Evolutionary conservation across 306 rosid genomes (phyloP), one percentile per base, ranked within the genome.

Genomic region (Benincasa hispida): DNA sequence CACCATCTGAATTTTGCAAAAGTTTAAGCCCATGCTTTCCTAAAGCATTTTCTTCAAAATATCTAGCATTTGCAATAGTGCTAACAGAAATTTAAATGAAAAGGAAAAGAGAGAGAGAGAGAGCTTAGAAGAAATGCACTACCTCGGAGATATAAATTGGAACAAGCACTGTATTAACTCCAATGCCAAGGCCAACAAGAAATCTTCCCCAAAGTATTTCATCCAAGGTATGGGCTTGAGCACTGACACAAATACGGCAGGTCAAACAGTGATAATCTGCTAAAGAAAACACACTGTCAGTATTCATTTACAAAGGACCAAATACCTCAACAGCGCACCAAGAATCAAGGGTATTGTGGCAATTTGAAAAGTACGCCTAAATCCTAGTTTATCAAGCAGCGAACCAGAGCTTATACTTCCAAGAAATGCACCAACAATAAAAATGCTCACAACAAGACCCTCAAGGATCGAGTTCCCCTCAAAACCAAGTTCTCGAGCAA

Each of bases 151-250:
- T 88, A 79, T 90, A 92, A 60, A 92, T 83, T 51, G 98, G 98
- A 77, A 91, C 91, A 82, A 93, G 98, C 81, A 91, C 95, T 0
- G 95, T 88, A 73, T 89, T 87, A 60, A 93, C 98, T 74, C 98
- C 98, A 42, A 93, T 91, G 80, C 98, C 98, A 75, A 93, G 88
- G 79, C 95, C 98, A 85, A 93, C 98, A 78, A 93, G 95, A 93
- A 93, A 89, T 75, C 98, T 89, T 82, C 98, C 98, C 85, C 79
- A 82, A 81, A 91, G 89, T 65, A 93, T 50, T 82, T 88, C 97
- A 83, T 89, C 85, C 84, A 93, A 83, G 51, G 95, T 83, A 66
- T 86, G 89, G 1, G 98, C 97, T 77, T 89, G 87, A 55, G 97
- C 97, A 81, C 97, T 93, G 85, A 79, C 61, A 88, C 77, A 76